These are phyloP conservation scores for Telfairia occidentalis DNA, from an alignment of 331 rosid genomes.

Conservation along the genomic window DNA sequence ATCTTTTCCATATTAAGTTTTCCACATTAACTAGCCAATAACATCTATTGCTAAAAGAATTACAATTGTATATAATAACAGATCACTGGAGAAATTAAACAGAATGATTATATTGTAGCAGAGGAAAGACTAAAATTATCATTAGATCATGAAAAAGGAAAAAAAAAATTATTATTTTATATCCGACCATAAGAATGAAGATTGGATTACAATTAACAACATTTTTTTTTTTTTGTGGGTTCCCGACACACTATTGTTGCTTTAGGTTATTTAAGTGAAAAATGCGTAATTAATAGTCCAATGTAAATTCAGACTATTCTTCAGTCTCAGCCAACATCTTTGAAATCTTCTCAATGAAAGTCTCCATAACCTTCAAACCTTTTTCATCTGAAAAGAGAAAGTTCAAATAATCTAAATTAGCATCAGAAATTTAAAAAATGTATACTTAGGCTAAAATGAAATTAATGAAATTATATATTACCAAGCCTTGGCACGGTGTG, in stretches of 20 bases:
- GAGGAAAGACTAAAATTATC: neutral
- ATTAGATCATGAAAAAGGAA: neutral
- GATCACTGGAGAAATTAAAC: neutral
- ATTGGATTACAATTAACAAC: neutral
- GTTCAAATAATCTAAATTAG: neutral
- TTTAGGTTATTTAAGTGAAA: neutral
- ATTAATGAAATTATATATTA: neutral
- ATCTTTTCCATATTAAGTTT: neutral
- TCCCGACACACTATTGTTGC: too few relatives aligned
- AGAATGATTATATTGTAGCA: neutral
- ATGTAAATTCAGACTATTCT: neutral
- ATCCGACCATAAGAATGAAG: neutral
- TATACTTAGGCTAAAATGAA: neutral
- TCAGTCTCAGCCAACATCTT: constrained; percentile 11
- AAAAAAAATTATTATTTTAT: neutral
- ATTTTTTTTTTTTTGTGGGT: too few relatives aligned
- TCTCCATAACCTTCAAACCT: constrained; percentile 26
- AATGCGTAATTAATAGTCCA: neutral
- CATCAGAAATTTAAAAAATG: neutral
- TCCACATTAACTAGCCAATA: neutral
- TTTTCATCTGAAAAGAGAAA: constrained; percentile 35
- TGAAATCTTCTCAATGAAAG: constrained; percentile 43
- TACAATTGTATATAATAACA: neutral
- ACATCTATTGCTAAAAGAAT: neutral
- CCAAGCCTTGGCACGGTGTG: constrained; percentile 74